Evolutionary conservation across 1,284 basidiomycete genomes (phyloP), one percentile per base, ranked within the genome.

Genomic region (Austropuccinia psidii): DNA sequence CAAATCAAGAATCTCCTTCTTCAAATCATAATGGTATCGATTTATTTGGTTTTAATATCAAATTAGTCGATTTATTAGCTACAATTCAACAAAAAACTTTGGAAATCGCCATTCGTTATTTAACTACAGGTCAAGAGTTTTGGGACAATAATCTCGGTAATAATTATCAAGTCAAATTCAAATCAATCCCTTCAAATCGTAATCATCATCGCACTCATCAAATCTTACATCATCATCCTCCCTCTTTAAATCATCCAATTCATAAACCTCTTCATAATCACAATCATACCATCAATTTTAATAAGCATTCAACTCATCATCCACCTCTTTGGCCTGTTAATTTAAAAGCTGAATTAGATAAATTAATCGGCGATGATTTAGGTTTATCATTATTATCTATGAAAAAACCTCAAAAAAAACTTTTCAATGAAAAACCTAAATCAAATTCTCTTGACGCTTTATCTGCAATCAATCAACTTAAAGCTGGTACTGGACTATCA

Each of bases 41-140:
- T 76, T 78, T 83, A 43, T 84, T 84, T 80, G 78, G 79, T 67
- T 84, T 84, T 76, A 76, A 79, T 4, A 87, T 93, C 79, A 86
- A 85, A 66, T 84, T 94, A 37, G 88, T 89, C 76, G 89, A 91
- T 77, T 88, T 90, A 78, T 85, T 86, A 62, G 82, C 84, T 52
- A 86, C 85, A 75, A 83, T 93, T n/a, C 83, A 85, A 43, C 85
- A 86, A 8, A 84, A 88, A 41, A 86, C 85, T 15, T 80, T 93
- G 55, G 86, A 84, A 81, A 82, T 91, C 24, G 90, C 87, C 37
- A 85, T 85, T 3, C 83, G 88, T 37, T 91, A 85, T 80, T 83
- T 81, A 0, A 77, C 83, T 41, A 79, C 81, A 24, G 81, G 82
- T 15, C 55, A 67, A 17, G 83, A 83, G 74, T 83, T 82, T 81